phyloP scores from a whole-genome alignment of 352 stramenopile genomes.

The Phytophthora megakarya region DNA sequence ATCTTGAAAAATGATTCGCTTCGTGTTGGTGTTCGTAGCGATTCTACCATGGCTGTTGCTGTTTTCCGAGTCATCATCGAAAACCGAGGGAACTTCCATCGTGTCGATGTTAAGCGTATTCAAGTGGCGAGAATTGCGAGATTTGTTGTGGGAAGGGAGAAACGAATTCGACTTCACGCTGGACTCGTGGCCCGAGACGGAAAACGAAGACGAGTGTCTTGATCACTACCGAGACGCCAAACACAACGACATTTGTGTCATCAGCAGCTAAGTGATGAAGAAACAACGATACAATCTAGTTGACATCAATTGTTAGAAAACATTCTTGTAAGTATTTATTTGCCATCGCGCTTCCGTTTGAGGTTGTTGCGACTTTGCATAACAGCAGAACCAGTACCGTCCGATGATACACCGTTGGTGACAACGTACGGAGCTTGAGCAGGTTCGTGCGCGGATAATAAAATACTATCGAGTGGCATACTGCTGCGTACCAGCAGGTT shows the following conservation, averaged over 20 bases:
- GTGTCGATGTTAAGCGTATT: slow-evolving; percentile 20
- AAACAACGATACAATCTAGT: not conserved
- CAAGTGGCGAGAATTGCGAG: slow-evolving; percentile 23
- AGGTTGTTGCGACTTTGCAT: slow-evolving; percentile 91
- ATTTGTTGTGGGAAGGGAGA: slow-evolving; percentile 20
- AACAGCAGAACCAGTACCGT: slow-evolving; percentile 71
- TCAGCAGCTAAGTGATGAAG: slow-evolving; percentile 44
- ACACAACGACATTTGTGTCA: slow-evolving; percentile 54
- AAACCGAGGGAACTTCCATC: not conserved
- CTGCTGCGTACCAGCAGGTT: slow-evolving; percentile 78
- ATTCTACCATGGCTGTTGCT: slow-evolving; percentile 26
- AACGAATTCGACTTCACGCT: slow-evolving; percentile 15
- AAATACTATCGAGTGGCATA: slow-evolving; percentile 60
- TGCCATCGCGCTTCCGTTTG: slow-evolving; percentile 81
- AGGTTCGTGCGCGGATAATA: slow-evolving; percentile 52
- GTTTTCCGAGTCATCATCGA: slow-evolving; percentile 1
- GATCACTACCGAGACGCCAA: slow-evolving; percentile 45
- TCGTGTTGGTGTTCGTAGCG: slow-evolving; percentile 22
- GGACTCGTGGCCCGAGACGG: slow-evolving; percentile 32
- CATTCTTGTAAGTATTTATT: slow-evolving; percentile 27
- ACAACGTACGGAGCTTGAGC: slow-evolving; percentile 67
- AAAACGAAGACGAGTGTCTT: slow-evolving; percentile 51
- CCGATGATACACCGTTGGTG: slow-evolving; percentile 66
- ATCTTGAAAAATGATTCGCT: slow-evolving; percentile 29
- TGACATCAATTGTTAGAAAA: slow-evolving; percentile 11